Conservation (phyloP, 169 alveolate species). For the Cryptosporidium bovis region DNA sequence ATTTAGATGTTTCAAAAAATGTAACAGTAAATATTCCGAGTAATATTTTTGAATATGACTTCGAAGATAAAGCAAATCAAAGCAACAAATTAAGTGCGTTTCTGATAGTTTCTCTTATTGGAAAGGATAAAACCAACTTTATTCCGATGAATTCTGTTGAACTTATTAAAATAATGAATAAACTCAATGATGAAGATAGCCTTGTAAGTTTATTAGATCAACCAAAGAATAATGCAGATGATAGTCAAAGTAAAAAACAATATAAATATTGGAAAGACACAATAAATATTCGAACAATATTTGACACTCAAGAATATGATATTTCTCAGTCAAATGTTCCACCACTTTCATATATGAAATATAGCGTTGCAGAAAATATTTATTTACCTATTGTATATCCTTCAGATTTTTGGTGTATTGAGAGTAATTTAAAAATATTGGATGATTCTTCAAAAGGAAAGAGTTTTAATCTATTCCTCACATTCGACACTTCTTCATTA, state of each 20-base stretch:
- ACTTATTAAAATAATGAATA: conserved; percentile 42
- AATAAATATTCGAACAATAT: conserved; percentile 76
- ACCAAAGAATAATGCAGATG: conserved; percentile 45
- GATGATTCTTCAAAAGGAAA: conserved; percentile 64
- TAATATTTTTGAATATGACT: conserved; percentile 30
- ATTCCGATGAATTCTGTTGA: conserved; percentile 36
- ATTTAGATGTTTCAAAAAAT: conserved; percentile 26
- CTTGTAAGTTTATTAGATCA: conserved; percentile 69
- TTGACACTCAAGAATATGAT: conserved; percentile 75
- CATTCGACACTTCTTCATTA: conserved; percentile 74
- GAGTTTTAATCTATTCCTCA: conserved; percentile 50
- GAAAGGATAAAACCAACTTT: conserved; percentile 21
- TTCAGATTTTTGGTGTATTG: conserved; percentile 81
- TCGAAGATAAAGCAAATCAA: conserved; percentile 8
- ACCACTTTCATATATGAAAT: conserved; percentile 77
- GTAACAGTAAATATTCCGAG: conserved; percentile 18
- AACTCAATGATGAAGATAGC: conserved; percentile 75
- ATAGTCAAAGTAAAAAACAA: conserved; percentile 42
- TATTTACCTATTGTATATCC: conserved; percentile 78
- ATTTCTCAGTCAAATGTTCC: conserved; percentile 76
- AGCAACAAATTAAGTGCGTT: conserved; percentile 22
- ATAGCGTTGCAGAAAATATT: conserved; percentile 56
- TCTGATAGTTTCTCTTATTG: conserved; percentile 32
- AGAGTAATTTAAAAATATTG: conserved; percentile 75
- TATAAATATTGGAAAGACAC: conserved; percentile 78